Conservation (phyloP, 306 rosid species). For the Abrus precatorius region DNA sequence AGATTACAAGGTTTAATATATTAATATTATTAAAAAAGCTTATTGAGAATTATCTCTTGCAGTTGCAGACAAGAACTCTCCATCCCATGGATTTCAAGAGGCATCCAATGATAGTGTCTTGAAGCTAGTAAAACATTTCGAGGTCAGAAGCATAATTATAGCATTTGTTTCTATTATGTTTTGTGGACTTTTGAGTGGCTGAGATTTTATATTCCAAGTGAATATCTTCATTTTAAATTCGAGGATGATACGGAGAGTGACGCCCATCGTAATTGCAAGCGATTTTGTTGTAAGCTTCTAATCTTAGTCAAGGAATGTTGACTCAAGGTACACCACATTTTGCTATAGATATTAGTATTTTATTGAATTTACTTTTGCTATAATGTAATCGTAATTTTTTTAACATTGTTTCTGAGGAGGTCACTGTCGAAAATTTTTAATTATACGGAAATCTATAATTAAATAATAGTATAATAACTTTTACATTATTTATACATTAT, state of each 20-base stretch:
- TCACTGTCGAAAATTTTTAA: too few relatives aligned
- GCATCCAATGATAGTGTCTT: too few relatives aligned
- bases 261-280: background rate
- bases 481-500: too few relatives aligned
- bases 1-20: too few relatives aligned
- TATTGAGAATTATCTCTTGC: too few relatives aligned
- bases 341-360: background rate
- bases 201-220: background rate
- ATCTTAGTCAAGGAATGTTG: background rate
- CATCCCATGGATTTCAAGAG: too few relatives aligned
- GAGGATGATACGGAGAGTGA: background rate
- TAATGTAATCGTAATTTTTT: background rate
- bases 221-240: background rate
- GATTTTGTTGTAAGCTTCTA: background rate
- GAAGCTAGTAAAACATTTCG: too few relatives aligned
- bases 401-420: too few relatives aligned
- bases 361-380: background rate
- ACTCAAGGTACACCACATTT: background rate
- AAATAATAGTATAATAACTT: too few relatives aligned
- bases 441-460: too few relatives aligned
- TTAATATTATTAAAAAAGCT: too few relatives aligned
- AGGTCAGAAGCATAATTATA: background rate
- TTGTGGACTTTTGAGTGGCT: background rate
- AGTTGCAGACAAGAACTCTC: too few relatives aligned
- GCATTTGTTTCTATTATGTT: slow-evolving; percentile 1